phyloP scores from a whole-genome alignment of 2,329 filamentous ascomycete species.

The Aspergillus sp. region DNA sequence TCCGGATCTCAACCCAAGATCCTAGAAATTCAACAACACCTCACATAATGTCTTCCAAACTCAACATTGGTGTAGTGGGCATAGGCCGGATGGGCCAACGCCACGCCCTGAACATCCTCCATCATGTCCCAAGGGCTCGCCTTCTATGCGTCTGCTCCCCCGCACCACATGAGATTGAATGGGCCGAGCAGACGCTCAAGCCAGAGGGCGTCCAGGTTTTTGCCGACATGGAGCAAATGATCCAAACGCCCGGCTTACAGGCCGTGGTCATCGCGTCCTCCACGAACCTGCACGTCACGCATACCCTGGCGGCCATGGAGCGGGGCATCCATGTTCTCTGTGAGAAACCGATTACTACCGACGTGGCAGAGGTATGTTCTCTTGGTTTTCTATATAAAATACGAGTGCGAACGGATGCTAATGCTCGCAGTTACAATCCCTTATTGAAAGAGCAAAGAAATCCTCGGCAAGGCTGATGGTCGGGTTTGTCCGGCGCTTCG shows the following conservation, averaged over 20 bases:
- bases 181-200: slow-evolving; percentile 46
- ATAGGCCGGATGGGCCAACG: slow-evolving; percentile 53
- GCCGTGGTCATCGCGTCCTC: slow-evolving; percentile 57
- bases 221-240: slow-evolving; percentile 57
- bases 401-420: neutral
- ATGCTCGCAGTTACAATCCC: slow-evolving; percentile 39
- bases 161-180: slow-evolving; percentile 47
- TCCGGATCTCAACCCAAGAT: too few relatives aligned
- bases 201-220: slow-evolving; percentile 56
- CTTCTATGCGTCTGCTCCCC: slow-evolving; percentile 52
- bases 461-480: slow-evolving; percentile 65
- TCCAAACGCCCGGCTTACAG: slow-evolving; percentile 52
- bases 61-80: slow-evolving; percentile 49
- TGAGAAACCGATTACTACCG: slow-evolving; percentile 57
- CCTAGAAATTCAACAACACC: too few relatives aligned
- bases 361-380: slow-evolving; percentile 53
- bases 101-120: slow-evolving; percentile 51
- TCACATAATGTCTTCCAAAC: neutral
- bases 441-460: slow-evolving; percentile 56
- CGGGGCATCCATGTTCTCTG: slow-evolving; percentile 58
- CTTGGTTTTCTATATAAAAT: slow-evolving; percentile 4
- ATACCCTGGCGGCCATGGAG: slow-evolving; percentile 58
- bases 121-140: slow-evolving; percentile 49
- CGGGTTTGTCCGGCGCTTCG: slow-evolving; percentile 67
- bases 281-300: slow-evolving; percentile 57